Percentiles rank a stretch among this genome's conserved stretches.
phyloP scores from a whole-genome alignment of 768 basidiomycete species.

The Grammothele lineata region DNA sequence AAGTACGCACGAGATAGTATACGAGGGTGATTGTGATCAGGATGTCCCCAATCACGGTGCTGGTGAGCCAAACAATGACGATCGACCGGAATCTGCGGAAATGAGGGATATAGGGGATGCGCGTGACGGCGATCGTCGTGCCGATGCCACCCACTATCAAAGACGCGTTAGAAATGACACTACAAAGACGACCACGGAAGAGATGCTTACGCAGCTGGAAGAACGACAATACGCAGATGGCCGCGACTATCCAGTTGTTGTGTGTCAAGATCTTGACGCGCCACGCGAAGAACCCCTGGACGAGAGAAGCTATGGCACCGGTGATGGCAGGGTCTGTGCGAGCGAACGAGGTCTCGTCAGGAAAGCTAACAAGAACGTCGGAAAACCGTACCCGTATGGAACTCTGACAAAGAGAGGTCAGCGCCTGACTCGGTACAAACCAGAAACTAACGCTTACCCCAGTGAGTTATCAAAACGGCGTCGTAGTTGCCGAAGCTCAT shows the following conservation, averaged over 20 bases:
- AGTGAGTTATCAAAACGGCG: too few relatives aligned
- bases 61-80: constrained; percentile 34
- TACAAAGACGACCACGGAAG: too few relatives aligned
- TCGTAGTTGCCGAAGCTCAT: too few relatives aligned
- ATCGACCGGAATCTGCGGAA: constrained; percentile 22
- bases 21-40: constrained; percentile 36
- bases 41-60: constrained; percentile 30
- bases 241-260: constrained; percentile 14
- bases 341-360: too few relatives aligned
- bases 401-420: too few relatives aligned
- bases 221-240: constrained; percentile 8
- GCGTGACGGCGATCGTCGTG: constrained; percentile 10
- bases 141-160: constrained; percentile 3
- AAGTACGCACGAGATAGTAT: constrained; percentile 30
- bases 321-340: too few relatives aligned
- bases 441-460: too few relatives aligned
- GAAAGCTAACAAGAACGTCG: too few relatives aligned
- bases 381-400: too few relatives aligned
- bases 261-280: constrained; percentile 27
- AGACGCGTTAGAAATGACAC: not conserved
- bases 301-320: constrained; percentile 35
- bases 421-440: too few relatives aligned
- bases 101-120: constrained; percentile 21
- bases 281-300: constrained; percentile 42
- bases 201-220: not conserved